Evolutionary conservation across 2,329 filamentous ascomycete species (phyloP).

Genomic region (Chaetomium sp.): DNA sequence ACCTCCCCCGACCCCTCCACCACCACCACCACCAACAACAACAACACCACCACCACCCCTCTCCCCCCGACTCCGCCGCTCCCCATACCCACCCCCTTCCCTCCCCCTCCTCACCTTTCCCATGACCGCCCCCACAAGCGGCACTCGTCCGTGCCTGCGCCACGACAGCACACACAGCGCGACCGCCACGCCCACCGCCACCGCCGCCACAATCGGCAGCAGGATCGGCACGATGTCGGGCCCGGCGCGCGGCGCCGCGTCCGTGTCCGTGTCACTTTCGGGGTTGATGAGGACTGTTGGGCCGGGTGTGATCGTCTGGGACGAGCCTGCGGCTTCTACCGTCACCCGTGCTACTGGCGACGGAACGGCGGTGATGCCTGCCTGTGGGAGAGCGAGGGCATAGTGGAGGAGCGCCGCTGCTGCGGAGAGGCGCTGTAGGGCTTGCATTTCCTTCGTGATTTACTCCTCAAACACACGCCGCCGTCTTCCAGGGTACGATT

Average conservation of each 20-base stretch:
- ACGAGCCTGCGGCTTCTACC: slow-evolving; percentile 37
- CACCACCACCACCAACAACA: not conserved
- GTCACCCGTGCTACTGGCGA: slow-evolving; percentile 39
- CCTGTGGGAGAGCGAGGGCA: slow-evolving; percentile 28
- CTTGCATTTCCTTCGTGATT: slow-evolving; percentile 17
- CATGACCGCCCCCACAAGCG: slow-evolving; percentile 28
- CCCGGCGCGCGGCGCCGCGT: too few species aligned
- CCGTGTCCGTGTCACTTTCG: too few species aligned
- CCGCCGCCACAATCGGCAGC: slow-evolving; percentile 39
- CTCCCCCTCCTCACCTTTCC: slow-evolving; percentile 4
- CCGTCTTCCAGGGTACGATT: not conserved
- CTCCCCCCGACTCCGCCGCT: slow-evolving; percentile 34
- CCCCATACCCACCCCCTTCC: slow-evolving; percentile 36
- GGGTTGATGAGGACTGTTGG: slow-evolving; percentile 38
- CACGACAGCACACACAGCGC: slow-evolving; percentile 36
- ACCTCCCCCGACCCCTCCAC: not conserved
- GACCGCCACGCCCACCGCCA: slow-evolving; percentile 27
- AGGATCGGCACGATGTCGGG: slow-evolving; percentile 34
- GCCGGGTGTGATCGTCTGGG: slow-evolving; percentile 38
- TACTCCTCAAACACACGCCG: too few species aligned
- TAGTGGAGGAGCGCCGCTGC: slow-evolving; percentile 35
- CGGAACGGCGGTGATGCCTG: slow-evolving; percentile 18
- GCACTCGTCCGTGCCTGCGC: slow-evolving; percentile 34
- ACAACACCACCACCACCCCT: slow-evolving; percentile 23
- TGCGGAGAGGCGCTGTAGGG: slow-evolving; percentile 15